Base-by-base conservation (phyloP, 176 grass and related monocot genomes). In the Miscanthus lutarioriparius region DNA sequence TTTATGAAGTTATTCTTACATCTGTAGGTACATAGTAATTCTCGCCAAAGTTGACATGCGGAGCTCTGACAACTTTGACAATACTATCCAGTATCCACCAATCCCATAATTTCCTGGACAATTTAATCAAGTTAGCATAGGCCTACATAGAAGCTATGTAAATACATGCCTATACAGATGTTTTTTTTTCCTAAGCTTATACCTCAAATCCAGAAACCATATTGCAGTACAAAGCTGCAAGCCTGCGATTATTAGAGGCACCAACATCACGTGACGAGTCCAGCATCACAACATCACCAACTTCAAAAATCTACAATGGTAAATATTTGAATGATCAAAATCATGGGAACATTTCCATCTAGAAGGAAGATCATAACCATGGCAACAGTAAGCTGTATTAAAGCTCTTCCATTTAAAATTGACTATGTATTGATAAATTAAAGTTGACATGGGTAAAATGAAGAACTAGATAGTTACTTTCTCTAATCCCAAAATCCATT, bases 1-100 rank as follows among this genome's bases (percentile, higher is more conserved):
- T 82, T 49, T 70, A 68, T 13, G 48, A 63, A 81, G 73, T 49
- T 47, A 75, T 83, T 56, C 93, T 84, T 94, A 99, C 93, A 77
- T 86, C 47, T 66, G 96, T 92, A 81, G 88, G 86, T 32, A 84
- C 72, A 65, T 93, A 84, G 84, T 88, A 94, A 43, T 87, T 90
- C 72, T 87, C 41, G 28, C 80, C 75, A 83, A 99, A 74, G 10
- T 87, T 76, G 30, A 94, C 22, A 85, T 82, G 81, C 2, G 90
- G 79, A 69, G 85, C 86, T 80, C 86, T 91, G 72, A 88, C 91
- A 43, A 92, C 66, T 92, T 92, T 94, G 48, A 99, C 83, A 44
- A 99, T 93, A 84, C 93, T 99, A 75, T 99, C 96, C 39, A 84
- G 91, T 99, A 75, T 99, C 96, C 39, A 95, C 93, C 78, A 99